Conservation (phyloP, 1,284 basidiomycete species). For the Waitea zeae region DNA sequence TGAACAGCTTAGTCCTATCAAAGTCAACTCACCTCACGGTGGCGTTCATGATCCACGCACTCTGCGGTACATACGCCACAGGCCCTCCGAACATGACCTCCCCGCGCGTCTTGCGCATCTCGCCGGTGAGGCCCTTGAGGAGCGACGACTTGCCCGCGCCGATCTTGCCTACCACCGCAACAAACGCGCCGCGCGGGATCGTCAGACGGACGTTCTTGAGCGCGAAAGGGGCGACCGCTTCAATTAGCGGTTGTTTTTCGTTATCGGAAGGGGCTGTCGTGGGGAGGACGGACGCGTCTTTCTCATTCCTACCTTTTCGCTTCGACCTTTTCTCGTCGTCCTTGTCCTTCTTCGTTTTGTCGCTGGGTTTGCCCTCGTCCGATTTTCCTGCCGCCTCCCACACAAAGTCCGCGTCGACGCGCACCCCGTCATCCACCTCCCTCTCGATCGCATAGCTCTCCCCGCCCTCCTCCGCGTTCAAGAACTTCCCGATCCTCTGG, state of each 20-base stretch:
- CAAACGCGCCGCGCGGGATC: constrained; percentile 39
- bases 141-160: constrained; percentile 48
- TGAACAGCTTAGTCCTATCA: not conserved
- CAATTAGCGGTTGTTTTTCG: not conserved
- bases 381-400: constrained; percentile 28
- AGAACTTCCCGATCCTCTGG: constrained; percentile 32
- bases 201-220: constrained; percentile 33
- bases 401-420: constrained; percentile 38
- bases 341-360: constrained; percentile 10
- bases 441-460: constrained; percentile 25
- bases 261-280: not conserved
- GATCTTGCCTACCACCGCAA: constrained; percentile 52
- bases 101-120: constrained; percentile 45
- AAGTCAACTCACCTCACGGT: constrained; percentile 30
- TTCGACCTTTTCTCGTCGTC: constrained; percentile 9
- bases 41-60: constrained; percentile 81
- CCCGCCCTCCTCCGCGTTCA: constrained; percentile 36
- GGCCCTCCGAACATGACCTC: constrained; percentile 45
- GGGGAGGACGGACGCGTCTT: constrained; percentile 1
- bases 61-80: constrained; percentile 72
- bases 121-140: constrained; percentile 54
- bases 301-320: constrained; percentile 7
- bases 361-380: constrained; percentile 11
- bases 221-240: constrained; percentile 21
- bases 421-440: constrained; percentile 28